Evolutionary conservation across 352 stramenopile genomes (phyloP).

Genomic region (Globisporangium uncinulatum): DNA sequence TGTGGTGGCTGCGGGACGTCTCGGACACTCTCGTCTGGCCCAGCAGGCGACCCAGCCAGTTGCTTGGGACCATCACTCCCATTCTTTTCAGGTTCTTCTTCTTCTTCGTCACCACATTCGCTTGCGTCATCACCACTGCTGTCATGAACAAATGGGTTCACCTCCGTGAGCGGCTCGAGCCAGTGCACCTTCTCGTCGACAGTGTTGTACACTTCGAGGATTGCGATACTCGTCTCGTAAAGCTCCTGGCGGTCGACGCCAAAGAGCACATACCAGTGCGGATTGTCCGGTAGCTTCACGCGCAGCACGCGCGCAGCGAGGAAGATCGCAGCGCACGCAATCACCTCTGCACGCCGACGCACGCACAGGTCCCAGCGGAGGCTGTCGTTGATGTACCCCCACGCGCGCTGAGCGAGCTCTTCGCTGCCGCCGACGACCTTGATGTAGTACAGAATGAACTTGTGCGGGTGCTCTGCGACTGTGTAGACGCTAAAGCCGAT

Average conservation of each 20-base stretch:
- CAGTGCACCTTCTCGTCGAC: slow-evolving; percentile 43
- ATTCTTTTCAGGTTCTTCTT: background rate
- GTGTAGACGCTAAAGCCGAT: slow-evolving; percentile 92
- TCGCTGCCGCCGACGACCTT: slow-evolving; percentile 77
- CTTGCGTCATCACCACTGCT: slow-evolving; percentile 13
- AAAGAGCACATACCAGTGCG: slow-evolving; percentile 65
- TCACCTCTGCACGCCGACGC: slow-evolving; percentile 70
- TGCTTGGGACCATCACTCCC: background rate
- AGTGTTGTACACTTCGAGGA: slow-evolving; percentile 53
- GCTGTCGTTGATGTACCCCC: slow-evolving; percentile 90
- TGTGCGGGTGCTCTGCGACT: slow-evolving; percentile 90
- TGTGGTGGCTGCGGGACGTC: background rate
- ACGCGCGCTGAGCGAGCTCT: slow-evolving; percentile 75
- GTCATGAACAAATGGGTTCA: slow-evolving; percentile 65
- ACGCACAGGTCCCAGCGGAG: slow-evolving; percentile 83
- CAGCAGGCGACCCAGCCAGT: background rate
- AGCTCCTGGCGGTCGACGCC: slow-evolving; percentile 52
- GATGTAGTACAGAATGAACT: slow-evolving; percentile 93
- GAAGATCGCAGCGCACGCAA: slow-evolving; percentile 89
- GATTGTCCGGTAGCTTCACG: slow-evolving; percentile 46
- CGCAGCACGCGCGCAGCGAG: slow-evolving; percentile 62
- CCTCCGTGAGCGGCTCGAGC: slow-evolving; percentile 66
- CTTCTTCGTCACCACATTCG: background rate
- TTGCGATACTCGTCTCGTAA: slow-evolving; percentile 38
- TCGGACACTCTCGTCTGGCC: background rate